A percentile compares a stretch with the other conserved stretches of the same genome.
Evolutionary conservation across 164 flowering plant species (phyloP).

Genomic region (Annona squamosa): DNA sequence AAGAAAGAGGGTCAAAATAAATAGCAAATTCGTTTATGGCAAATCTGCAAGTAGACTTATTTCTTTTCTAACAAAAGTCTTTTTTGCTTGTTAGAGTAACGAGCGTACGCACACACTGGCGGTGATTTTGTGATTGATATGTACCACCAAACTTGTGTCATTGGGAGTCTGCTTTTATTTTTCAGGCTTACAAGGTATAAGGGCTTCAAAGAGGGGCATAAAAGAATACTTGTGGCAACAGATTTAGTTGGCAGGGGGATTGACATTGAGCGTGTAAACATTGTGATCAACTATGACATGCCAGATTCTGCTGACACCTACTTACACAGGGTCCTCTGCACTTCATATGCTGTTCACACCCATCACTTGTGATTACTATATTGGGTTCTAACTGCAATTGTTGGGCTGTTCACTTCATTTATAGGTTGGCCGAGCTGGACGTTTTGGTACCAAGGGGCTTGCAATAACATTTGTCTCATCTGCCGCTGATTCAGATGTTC

Average conservation of each 20-base stretch:
- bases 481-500: constrained; percentile 87
- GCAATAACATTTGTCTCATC: constrained; percentile 94
- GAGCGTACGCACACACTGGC: too few relatives aligned
- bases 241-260: constrained; percentile 98
- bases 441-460: constrained; percentile 96
- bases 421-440: constrained; percentile 97
- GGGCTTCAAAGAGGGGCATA: constrained; percentile 90
- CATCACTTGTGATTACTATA: background rate
- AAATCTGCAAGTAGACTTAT: too few relatives aligned
- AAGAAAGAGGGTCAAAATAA: too few relatives aligned
- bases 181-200: constrained; percentile 85
- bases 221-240: constrained; percentile 93
- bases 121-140: background rate
- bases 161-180: background rate
- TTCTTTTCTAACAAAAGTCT: too few relatives aligned
- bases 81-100: too few relatives aligned
- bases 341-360: background rate
- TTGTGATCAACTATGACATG: constrained; percentile 98
- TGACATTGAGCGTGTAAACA: constrained; percentile 94
- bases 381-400: background rate
- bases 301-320: constrained; percentile 99
- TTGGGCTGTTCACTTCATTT: background rate
- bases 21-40: too few relatives aligned
- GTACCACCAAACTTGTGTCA: background rate
- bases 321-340: constrained; percentile 62